phyloP scores from a whole-genome alignment of 1,284 basidiomycete genomes.

The Apiotrichum laibachii region DNA sequence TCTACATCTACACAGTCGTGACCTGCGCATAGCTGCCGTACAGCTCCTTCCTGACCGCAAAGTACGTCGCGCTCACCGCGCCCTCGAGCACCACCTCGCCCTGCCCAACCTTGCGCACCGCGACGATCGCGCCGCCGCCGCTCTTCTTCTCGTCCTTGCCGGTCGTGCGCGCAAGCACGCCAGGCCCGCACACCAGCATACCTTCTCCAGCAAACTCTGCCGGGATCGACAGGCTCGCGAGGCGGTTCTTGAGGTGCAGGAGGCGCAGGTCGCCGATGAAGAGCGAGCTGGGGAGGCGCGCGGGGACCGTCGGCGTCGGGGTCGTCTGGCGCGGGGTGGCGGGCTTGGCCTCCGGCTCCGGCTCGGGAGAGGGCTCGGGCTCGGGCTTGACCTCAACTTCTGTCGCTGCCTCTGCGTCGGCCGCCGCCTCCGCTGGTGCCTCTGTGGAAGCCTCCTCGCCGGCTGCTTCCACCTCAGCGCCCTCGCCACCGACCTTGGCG shows the following conservation, averaged over 20 bases:
- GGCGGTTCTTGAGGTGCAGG: constrained; percentile 73
- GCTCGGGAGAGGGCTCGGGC: constrained; percentile 1
- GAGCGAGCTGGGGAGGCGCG: constrained; percentile 74
- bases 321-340: constrained; percentile 49
- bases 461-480: not conserved
- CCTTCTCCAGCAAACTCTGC: constrained; percentile 93
- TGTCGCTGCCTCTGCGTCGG: not conserved
- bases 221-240: constrained; percentile 70
- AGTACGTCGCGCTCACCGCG: constrained; percentile 80
- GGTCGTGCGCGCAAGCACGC: constrained; percentile 52
- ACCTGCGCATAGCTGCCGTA: constrained; percentile 85
- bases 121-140: constrained; percentile 66
- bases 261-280: constrained; percentile 95
- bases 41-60: constrained; percentile 77
- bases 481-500: not conserved
- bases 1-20: constrained; percentile 46
- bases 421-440: not conserved
- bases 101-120: constrained; percentile 78
- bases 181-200: constrained; percentile 79
- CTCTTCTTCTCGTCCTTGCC: constrained; percentile 58
- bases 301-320: constrained; percentile 47
- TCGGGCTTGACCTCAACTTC: constrained; percentile 5
- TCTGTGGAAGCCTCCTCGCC: not conserved
- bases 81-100: constrained; percentile 86
- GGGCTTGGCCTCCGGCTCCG: constrained; percentile 11